A percentile compares a stretch with the other conserved stretches of the same genome.
phyloP scores from a whole-genome alignment of 257 asterid genomes.

The Fraxinus pennsylvanica region DNA sequence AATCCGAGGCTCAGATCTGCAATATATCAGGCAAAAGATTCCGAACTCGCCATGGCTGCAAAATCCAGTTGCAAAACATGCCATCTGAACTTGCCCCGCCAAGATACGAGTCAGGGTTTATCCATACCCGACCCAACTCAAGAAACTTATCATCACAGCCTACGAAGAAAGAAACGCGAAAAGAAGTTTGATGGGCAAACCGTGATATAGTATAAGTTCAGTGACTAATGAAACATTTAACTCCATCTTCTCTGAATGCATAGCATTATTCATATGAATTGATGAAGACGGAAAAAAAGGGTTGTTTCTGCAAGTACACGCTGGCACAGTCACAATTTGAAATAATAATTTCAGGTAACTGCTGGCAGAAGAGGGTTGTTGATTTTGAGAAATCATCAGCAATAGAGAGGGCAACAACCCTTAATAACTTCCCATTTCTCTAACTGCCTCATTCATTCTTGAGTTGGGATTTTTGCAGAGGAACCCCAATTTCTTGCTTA shows the following conservation, averaged over 20 bases:
- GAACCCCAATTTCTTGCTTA: too few relatives aligned
- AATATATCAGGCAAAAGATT: background rate
- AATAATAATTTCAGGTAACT: background rate
- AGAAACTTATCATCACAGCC: constrained; percentile 28
- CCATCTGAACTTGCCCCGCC: constrained; percentile 21
- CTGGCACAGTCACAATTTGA: too few relatives aligned
- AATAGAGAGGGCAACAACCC: background rate
- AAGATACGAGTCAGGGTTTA: constrained; percentile 15
- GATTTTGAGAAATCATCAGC: background rate
- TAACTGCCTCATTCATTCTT: background rate
- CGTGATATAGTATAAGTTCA: background rate
- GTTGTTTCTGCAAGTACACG: too few relatives aligned
- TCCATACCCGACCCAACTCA: constrained; percentile 4
- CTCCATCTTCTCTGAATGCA: background rate
- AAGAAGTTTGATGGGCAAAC: background rate
- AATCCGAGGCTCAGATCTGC: background rate
- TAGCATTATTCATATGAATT: background rate
- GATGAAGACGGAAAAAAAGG: background rate
- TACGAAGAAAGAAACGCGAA: background rate
- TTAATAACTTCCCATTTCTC: background rate
- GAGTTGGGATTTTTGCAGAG: background rate
- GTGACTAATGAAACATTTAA: background rate
- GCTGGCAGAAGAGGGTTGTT: background rate
- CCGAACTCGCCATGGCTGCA: constrained; percentile 4
- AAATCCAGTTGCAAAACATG: constrained; percentile 9